Conservation (phyloP, 257 asterid species). For the Mitragyna speciosa region DNA sequence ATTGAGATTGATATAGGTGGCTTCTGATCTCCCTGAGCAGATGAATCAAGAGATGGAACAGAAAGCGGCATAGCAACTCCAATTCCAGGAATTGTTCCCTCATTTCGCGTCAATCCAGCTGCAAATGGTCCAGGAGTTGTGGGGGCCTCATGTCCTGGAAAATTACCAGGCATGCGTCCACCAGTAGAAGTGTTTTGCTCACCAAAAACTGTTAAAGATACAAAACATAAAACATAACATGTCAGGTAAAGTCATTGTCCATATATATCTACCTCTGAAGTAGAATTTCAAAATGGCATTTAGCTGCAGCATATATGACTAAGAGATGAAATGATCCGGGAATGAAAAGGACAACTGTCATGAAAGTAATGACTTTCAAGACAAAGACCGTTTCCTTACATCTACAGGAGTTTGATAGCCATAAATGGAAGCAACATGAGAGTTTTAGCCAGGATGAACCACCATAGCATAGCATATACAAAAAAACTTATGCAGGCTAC, state of each 20-base stretch:
- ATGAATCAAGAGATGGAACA: conserved; percentile 63
- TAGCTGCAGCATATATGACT: background rate
- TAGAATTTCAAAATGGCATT: background rate
- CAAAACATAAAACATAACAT: background rate
- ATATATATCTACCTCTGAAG: background rate
- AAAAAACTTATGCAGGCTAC: conserved; percentile 9
- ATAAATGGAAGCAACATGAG: background rate
- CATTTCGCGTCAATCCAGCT: conserved; percentile 73
- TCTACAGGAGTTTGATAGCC: background rate
- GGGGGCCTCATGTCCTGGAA: conserved; percentile 64
- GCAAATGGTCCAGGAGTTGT: conserved; percentile 85
- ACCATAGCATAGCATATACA: background rate
- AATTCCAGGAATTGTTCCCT: conserved; percentile 96
- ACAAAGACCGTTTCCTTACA: background rate
- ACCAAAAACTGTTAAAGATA: conserved; percentile 48
- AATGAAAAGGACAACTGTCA: background rate
- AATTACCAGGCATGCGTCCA: conserved; percentile 59
- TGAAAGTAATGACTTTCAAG: background rate
- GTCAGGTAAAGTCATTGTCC: background rate
- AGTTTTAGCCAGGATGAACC: background rate
- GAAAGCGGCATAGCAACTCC: conserved; percentile 97
- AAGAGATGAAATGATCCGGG: background rate
- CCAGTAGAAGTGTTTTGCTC: conserved; percentile 63
- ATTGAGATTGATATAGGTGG: conserved; percentile 47
- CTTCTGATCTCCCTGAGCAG: conserved; percentile 81